These are phyloP conservation scores for Yarrowia bubula DNA, from an alignment of 805 yeast genomes.

Conservation along the genomic window DNA sequence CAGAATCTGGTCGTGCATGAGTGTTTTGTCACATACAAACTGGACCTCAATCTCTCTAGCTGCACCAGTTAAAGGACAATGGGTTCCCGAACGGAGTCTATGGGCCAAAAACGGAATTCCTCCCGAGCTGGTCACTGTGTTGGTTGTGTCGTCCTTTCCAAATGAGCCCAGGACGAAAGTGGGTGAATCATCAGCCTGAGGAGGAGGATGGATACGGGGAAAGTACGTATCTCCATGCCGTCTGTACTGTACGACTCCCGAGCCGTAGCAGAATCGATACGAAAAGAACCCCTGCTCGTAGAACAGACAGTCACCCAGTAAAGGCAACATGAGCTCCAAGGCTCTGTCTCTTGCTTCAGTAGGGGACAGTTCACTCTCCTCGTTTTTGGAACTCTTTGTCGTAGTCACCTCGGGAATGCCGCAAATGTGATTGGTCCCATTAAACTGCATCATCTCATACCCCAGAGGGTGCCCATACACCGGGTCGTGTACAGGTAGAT, in stretches of 20 bases:
- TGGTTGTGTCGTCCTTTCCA: constrained; percentile 14
- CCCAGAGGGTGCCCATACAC: constrained; percentile 15
- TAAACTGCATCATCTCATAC: constrained; percentile 29
- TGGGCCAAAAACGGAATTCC: constrained; percentile 38
- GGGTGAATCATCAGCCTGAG: constrained; percentile 33
- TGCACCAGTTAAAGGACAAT: constrained; percentile 57
- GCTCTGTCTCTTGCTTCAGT: constrained; percentile 28
- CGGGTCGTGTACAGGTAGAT: not conserved
- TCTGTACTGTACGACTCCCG: constrained; percentile 51
- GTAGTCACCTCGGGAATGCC: constrained; percentile 28
- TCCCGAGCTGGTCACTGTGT: constrained; percentile 32
- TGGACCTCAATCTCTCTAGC: constrained; percentile 56
- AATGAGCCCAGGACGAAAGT: constrained; percentile 39
- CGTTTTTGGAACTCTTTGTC: not conserved
- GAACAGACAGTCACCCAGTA: constrained; percentile 34
- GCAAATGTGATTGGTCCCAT: constrained; percentile 31
- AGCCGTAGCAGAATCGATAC: constrained; percentile 51
- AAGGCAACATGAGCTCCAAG: constrained; percentile 29
- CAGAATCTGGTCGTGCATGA: constrained; percentile 36
- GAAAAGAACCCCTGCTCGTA: constrained; percentile 52
- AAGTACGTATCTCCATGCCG: constrained; percentile 26
- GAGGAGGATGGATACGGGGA: constrained; percentile 28
- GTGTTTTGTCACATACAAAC: constrained; percentile 52
- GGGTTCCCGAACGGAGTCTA: constrained; percentile 50
- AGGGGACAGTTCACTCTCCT: not conserved